These are phyloP conservation scores for Conticribra guillardii DNA, from an alignment of 108 stramenopile species.

Conservation along the genomic window DNA sequence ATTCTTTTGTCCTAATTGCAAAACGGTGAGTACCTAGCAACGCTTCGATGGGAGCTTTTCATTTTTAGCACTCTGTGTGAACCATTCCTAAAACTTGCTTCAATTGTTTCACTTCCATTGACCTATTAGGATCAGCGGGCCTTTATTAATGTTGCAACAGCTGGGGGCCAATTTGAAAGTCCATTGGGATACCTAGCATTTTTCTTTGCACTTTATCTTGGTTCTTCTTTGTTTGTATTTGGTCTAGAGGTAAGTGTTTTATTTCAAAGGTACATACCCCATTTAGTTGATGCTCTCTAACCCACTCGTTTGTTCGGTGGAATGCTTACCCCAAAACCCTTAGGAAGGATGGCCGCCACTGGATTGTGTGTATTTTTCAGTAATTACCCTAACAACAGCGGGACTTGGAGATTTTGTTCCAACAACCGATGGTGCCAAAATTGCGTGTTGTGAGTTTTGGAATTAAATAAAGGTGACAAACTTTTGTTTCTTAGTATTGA, in stretches of 20 bases:
- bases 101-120: too few relatives aligned
- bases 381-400: constrained; percentile 79
- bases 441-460: constrained; percentile 62
- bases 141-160: constrained; percentile 78
- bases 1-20: constrained; percentile 82
- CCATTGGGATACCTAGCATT: constrained; percentile 78
- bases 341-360: constrained; percentile 84
- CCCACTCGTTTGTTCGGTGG: too few relatives aligned
- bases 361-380: constrained; percentile 92
- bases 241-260: constrained; percentile 59
- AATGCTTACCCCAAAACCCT: constrained; percentile 4
- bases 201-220: constrained; percentile 77
- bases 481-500: neutral
- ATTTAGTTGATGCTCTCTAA: too few relatives aligned
- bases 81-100: too few relatives aligned
- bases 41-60: too few relatives aligned
- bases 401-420: constrained; percentile 91
- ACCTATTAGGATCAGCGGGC: constrained; percentile 77
- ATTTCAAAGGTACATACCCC: neutral
- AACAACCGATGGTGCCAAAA: constrained; percentile 74
- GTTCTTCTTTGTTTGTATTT: constrained; percentile 83
- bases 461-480: too few relatives aligned
- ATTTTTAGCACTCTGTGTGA: too few relatives aligned
- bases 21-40: too few relatives aligned
- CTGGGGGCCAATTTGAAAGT: constrained; percentile 66